Conservation (phyloP, 768 basidiomycete genomes). For the Suillus tomentosus region DNA sequence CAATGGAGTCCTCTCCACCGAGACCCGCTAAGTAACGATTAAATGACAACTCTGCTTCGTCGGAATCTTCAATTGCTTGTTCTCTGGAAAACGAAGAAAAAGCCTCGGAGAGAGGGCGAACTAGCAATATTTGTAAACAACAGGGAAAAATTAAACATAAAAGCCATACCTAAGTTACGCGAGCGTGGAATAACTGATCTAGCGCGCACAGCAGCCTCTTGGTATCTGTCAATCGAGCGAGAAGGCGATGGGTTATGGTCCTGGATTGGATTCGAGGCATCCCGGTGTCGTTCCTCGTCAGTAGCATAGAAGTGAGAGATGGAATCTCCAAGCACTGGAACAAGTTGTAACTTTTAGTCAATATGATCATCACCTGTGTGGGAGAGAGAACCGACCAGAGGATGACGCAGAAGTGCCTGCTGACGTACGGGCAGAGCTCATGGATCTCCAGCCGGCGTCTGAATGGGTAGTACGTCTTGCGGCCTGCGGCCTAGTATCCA, state of each 20-base stretch:
- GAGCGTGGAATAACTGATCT: background rate
- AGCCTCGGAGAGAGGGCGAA: constrained; percentile 1
- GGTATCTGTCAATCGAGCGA: background rate
- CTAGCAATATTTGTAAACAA: background rate
- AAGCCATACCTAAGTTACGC: background rate
- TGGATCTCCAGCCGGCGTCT: background rate
- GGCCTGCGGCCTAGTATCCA: background rate
- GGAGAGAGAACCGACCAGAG: constrained; percentile 2
- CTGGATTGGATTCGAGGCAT: background rate
- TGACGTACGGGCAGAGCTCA: constrained; percentile 1
- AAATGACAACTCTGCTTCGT: background rate
- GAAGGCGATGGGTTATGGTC: background rate
- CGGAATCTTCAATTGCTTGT: background rate
- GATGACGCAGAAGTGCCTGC: constrained; percentile 1
- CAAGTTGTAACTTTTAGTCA: background rate
- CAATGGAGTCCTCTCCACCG: background rate
- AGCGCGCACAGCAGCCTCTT: background rate
- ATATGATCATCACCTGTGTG: background rate
- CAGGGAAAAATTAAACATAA: background rate
- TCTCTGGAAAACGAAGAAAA: background rate
- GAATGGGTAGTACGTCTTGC: background rate
- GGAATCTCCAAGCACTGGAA: background rate
- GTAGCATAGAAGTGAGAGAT: background rate
- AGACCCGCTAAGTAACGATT: background rate
- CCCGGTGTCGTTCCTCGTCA: background rate